Percentiles rank a stretch among this genome's conserved stretches.
phyloP scores from a whole-genome alignment of 2,329 filamentous ascomycete genomes.

The Botrytis pseudocinerea region DNA sequence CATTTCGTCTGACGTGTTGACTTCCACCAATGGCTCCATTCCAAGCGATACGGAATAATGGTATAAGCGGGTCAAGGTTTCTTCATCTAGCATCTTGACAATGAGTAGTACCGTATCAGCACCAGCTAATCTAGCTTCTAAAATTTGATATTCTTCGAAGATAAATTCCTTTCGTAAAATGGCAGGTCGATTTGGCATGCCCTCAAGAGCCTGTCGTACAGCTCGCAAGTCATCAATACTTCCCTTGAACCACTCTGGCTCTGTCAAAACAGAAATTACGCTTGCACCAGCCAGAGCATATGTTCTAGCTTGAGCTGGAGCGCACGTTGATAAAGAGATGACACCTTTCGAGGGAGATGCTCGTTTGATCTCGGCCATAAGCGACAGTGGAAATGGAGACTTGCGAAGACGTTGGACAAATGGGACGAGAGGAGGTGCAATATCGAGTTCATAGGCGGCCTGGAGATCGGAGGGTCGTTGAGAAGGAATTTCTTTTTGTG shows the following conservation, averaged over 20 bases:
- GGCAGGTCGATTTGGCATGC: constrained; percentile 89
- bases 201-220: constrained; percentile 84
- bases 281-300: constrained; percentile 95
- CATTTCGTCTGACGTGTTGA: constrained; percentile 95
- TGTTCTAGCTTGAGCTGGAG: constrained; percentile 83
- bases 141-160: constrained; percentile 96
- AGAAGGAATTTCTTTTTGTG: constrained; percentile 83
- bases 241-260: constrained; percentile 99
- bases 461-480: constrained; percentile 81
- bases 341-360: constrained; percentile 95
- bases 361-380: constrained; percentile 97
- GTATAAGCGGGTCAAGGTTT: constrained; percentile 75
- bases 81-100: constrained; percentile 91
- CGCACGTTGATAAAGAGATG: constrained; percentile 83
- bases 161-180: constrained; percentile 95
- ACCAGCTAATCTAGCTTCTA: constrained; percentile 88
- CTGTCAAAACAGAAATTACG: constrained; percentile 96
- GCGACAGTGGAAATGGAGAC: constrained; percentile 82
- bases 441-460: constrained; percentile 79
- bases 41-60: constrained; percentile 84
- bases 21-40: constrained; percentile 97
- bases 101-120: constrained; percentile 95
- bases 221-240: constrained; percentile 89
- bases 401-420: constrained; percentile 78
- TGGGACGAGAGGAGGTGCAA: constrained; percentile 79